These are phyloP conservation scores for Aspergillus sp. DNA, from an alignment of 2,329 filamentous ascomycete genomes.

Conservation along the genomic window DNA sequence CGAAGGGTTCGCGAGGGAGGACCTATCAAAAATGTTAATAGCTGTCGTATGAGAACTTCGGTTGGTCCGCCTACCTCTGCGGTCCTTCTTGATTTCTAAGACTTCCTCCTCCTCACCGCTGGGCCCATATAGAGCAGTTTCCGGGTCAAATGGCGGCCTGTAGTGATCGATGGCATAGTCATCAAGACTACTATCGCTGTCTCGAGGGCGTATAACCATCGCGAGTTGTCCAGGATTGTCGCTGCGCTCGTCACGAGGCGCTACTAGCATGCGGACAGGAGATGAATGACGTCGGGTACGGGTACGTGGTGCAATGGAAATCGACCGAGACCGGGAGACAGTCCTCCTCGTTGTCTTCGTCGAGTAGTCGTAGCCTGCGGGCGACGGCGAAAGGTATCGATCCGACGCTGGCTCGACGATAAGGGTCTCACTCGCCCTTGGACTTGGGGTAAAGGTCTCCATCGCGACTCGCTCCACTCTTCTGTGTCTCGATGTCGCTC, in stretches of 20 bases:
- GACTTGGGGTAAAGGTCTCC: conserved; percentile 32
- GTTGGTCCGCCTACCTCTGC: conserved; percentile 72
- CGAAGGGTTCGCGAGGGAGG: conserved; percentile 67
- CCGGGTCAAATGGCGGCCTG: conserved; percentile 35
- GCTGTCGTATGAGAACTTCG: neutral
- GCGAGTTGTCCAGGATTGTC: conserved; percentile 54
- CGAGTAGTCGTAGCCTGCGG: conserved; percentile 31
- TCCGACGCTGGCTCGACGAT: conserved; percentile 40
- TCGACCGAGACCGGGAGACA: conserved; percentile 40
- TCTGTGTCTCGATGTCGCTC: conserved; percentile 26
- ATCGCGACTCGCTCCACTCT: conserved; percentile 35
- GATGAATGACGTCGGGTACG: conserved; percentile 41
- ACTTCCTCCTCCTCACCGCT: conserved; percentile 56
- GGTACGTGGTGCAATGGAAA: conserved; percentile 38
- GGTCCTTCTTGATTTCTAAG: conserved; percentile 76
- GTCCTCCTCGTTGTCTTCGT: conserved; percentile 32
- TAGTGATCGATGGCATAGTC: conserved; percentile 58
- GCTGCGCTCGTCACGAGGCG: conserved; percentile 30
- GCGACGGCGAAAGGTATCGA: conserved; percentile 31
- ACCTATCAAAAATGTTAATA: conserved; percentile 48
- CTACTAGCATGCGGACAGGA: conserved; percentile 37
- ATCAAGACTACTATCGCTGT: conserved; percentile 55
- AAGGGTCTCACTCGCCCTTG: conserved; percentile 34
- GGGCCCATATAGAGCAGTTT: conserved; percentile 39
- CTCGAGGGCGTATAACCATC: conserved; percentile 53